A percentile compares a stretch with the other conserved stretches of the same genome.
These are phyloP conservation scores for Aspergillus sp. DNA, from an alignment of 2,329 filamentous ascomycete genomes.

Conservation along the genomic window DNA sequence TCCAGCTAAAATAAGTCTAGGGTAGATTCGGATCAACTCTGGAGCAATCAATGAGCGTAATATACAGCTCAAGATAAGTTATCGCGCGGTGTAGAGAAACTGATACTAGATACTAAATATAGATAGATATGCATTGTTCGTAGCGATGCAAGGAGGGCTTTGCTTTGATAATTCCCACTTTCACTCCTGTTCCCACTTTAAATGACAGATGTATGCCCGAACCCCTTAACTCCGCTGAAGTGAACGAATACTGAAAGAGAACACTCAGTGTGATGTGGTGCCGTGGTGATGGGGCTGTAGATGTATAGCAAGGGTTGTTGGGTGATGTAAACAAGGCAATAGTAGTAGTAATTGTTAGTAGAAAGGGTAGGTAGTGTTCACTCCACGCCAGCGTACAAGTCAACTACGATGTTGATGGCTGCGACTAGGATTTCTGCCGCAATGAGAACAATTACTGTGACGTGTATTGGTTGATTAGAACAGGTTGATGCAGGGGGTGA, in stretches of 20 bases:
- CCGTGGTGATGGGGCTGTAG: not conserved
- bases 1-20: no score
- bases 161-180: no score
- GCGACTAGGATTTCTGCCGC: conserved; percentile 93
- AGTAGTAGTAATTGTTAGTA: no score
- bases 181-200: not conserved
- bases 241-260: not conserved
- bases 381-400: conserved; percentile 74
- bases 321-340: not conserved
- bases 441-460: conserved; percentile 85
- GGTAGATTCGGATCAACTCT: no score
- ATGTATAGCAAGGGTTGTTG: not conserved
- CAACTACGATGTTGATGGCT: conserved; percentile 91
- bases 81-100: not conserved
- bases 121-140: not conserved
- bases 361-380: conserved; percentile 30
- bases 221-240: conserved; percentile 17
- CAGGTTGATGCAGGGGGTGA: not conserved
- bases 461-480: conserved; percentile 16
- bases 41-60: not conserved
- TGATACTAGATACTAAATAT: no score
- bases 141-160: conserved; percentile 1
- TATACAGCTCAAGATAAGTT: not conserved
- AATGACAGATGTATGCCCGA: not conserved
- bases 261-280: not conserved